Evolutionary conservation across 768 basidiomycete genomes (phyloP).

Genomic region (Chlorophyllum brunneum): DNA sequence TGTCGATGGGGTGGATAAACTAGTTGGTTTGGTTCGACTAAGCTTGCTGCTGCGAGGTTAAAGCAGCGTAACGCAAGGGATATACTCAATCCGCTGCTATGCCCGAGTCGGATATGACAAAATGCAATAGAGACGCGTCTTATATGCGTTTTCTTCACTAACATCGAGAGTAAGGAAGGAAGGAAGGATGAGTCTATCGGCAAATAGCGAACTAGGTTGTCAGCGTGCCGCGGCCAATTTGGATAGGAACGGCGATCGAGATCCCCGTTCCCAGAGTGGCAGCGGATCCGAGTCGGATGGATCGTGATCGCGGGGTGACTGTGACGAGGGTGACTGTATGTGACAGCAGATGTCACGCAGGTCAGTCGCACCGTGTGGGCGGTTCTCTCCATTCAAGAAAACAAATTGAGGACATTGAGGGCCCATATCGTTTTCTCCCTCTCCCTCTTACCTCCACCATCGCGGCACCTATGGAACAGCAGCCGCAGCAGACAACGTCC

Average conservation of each 20-base stretch:
- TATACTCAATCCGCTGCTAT: neutral
- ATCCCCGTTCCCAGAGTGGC: constrained; percentile 4
- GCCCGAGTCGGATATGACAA: too few relatives aligned
- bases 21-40: constrained; percentile 4
- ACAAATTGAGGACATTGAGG: constrained; percentile 11
- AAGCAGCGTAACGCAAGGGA: neutral
- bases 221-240: constrained; percentile 9
- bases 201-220: neutral
- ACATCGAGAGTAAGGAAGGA: too few relatives aligned
- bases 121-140: too few relatives aligned
- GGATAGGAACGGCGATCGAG: constrained; percentile 8
- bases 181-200: too few relatives aligned
- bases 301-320: constrained; percentile 4
- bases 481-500: constrained; percentile 6
- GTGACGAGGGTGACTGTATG: neutral
- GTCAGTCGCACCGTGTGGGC: constrained; percentile 7
- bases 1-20: neutral
- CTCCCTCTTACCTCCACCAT: constrained; percentile 4
- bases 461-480: constrained; percentile 11
- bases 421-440: constrained; percentile 8
- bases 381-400: constrained; percentile 10
- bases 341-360: constrained; percentile 8
- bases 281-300: constrained; percentile 14
- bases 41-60: neutral
- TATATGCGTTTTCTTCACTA: too few relatives aligned